Evolutionary conservation across 192 early-diverging fungal species (phyloP), one percentile per base, ranked within the genome.

Genomic region (Coemansia interrupta): DNA sequence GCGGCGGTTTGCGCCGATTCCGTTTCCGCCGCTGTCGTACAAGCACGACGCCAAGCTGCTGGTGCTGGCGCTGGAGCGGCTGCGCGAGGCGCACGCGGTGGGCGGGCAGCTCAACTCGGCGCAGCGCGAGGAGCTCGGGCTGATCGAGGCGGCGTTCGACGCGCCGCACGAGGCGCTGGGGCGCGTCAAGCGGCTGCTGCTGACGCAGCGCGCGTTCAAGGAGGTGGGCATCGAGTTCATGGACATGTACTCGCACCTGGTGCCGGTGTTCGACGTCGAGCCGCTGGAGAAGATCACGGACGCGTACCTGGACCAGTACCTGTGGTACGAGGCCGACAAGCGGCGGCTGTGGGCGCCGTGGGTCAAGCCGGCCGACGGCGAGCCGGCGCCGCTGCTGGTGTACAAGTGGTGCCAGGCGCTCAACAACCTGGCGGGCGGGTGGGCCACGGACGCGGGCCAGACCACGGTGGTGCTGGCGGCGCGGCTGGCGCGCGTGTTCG

Each of bases 241-340:
- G 95, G 96, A 99, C 82, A 82, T 93, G 60, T 99, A 96, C 75
- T 89, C 86, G 61, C 93, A 99, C 60, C 76, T 99, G 72, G 90
- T 97, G 58, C 96, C 96, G 17, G 96, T 99, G 9, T 97, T 93
- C 72, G 92, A 95, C 70, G 85, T 99, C 6, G 96, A 97, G 66
- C 95, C 96, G n/a, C 77, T 99, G n/a, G 96, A 99, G 69, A 99
- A 99, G 79, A 99, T 99, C 59, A 94, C 94, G 0, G 96, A 99
- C 70, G 94, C 96, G 29, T 99, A 99, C 55, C 80, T 99, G 58
- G 96, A 99, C 70, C 96, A 99, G 72, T 99, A 99, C 63, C 83
- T 99, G 36, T 99, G 96, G 96, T 97, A 97, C 70, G 96, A 99
- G 61, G 95, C 93, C 13, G 93, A 95, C 63, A 97, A 97, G 82